phyloP scores from a whole-genome alignment of 2,329 filamentous ascomycete genomes.

The Corynespora cassiicola region DNA sequence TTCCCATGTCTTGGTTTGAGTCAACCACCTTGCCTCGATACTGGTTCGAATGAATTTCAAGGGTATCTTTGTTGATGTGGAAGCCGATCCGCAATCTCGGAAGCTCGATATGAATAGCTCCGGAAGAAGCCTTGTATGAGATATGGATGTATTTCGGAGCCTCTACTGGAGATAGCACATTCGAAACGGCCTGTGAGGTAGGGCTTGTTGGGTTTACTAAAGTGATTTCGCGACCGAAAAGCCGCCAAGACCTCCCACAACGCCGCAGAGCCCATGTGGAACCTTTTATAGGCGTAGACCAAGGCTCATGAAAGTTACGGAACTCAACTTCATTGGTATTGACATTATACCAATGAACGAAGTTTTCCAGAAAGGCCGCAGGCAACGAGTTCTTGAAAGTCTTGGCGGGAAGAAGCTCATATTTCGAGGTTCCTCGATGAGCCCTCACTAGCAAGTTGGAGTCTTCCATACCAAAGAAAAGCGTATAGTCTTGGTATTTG shows the following conservation, averaged over 20 bases:
- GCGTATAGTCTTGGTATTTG: slow-evolving; percentile 14
- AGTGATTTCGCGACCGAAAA: slow-evolving; percentile 5
- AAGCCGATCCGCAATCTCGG: slow-evolving; percentile 22
- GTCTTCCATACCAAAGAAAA: slow-evolving; percentile 46
- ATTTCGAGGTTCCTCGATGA: slow-evolving; percentile 2
- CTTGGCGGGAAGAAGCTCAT: slow-evolving; percentile 43
- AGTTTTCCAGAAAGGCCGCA: slow-evolving; percentile 21
- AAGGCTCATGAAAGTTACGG: slow-evolving; percentile 11
- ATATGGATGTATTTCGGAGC: slow-evolving; percentile 21
- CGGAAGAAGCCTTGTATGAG: slow-evolving; percentile 5
- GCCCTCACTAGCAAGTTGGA: slow-evolving; percentile 32
- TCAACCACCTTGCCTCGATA: slow-evolving; percentile 35
- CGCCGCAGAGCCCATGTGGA: no score
- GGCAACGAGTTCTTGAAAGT: slow-evolving; percentile 43
- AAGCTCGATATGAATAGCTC: slow-evolving; percentile 20
- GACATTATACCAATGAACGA: slow-evolving; percentile 34
- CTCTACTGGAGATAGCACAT: slow-evolving; percentile 24
- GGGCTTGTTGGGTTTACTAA: slow-evolving; percentile 19
- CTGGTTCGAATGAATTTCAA: slow-evolving; percentile 27
- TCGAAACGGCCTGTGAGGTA: slow-evolving; percentile 14
- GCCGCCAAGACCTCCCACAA: no score
- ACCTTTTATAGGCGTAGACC: slow-evolving; percentile 18
- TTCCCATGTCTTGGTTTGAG: slow-evolving; percentile 24
- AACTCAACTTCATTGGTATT: slow-evolving; percentile 16
- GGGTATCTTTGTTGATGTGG: slow-evolving; percentile 4